Evolutionary conservation across 2,329 filamentous ascomycete genomes (phyloP).

Genomic region (Phialophora tarda): DNA sequence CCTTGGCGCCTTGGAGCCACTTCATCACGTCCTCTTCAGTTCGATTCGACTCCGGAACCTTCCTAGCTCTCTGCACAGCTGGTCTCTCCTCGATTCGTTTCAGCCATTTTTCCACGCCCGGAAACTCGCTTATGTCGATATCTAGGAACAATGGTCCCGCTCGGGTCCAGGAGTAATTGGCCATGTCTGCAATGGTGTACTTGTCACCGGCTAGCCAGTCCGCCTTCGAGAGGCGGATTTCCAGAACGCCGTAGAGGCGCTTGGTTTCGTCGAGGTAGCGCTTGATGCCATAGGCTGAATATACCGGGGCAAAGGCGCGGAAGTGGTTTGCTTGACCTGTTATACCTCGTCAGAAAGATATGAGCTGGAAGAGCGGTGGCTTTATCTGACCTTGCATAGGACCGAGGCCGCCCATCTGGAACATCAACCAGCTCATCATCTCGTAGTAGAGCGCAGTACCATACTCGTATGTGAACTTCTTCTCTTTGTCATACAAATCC

Average conservation of each 20-base stretch:
- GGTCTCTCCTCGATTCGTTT: constrained; percentile 42
- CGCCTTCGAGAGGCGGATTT: constrained; percentile 49
- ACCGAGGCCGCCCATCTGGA: constrained; percentile 50
- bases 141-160: constrained; percentile 38
- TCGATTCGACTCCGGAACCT: constrained; percentile 14
- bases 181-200: constrained; percentile 56
- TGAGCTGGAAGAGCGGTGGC: neutral
- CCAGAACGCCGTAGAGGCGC: constrained; percentile 55
- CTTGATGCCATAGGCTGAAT: constrained; percentile 54
- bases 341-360: neutral
- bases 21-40: constrained; percentile 23
- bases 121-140: constrained; percentile 44
- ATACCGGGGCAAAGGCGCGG: constrained; percentile 51
- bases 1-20: constrained; percentile 25
- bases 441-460: constrained; percentile 53
- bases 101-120: constrained; percentile 44
- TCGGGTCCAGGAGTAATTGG: constrained; percentile 53
- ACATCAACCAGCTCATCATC: constrained; percentile 54
- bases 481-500: constrained; percentile 52
- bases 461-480: constrained; percentile 52
- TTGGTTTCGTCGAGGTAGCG: constrained; percentile 58
- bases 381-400: constrained; percentile 46
- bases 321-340: constrained; percentile 57
- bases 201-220: constrained; percentile 55
- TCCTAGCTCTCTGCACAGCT: constrained; percentile 40